Base-by-base conservation (phyloP, 1,139 yeast genomes). In the Debaryomyces psychrophilus region DNA sequence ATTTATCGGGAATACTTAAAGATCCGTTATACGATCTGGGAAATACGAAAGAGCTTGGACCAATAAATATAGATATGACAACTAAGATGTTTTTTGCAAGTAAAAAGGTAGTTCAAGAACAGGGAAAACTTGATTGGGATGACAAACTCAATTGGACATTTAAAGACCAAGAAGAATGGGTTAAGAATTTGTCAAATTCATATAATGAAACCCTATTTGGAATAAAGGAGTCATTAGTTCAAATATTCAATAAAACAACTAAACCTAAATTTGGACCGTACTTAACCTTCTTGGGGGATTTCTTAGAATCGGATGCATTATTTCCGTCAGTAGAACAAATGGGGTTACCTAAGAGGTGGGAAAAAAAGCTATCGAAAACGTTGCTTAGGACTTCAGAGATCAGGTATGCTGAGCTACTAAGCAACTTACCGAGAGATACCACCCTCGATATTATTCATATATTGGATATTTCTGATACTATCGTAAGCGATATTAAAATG, bases 181-280 rank as follows among this genome's bases (percentile, higher is more conserved):
- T 67, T 6, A 66, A 71, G 3, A 77, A 79, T 51, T 60, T 85
- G 44, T 62, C 73, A 11, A 65, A 67, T 33, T 67, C 83, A 1
- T 83, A 81, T 49, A 72, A 72, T 43, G 75, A 76, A 41, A 65
- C 77, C 4, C 70, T 85, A 59, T 64, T 66, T 34, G 67, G 79
- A 4, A 63, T 87, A 11, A 75, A 76, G 46, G 76, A 69, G 27
- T 60, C 69, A 4, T 55, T 87, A 28, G 61, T 67, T 15, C 68
- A 68, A 17, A 66, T 87, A 1, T 82, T 79, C 54, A 77, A 75
- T 27, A 65, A 62, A 38, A 59, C 68, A 0, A 69, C 76, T 1
- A 79, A 81, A 48, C 92, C 95, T 0, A 81, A 78, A 53, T 81
- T 87, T 54, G 82, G 83, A 0, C 84, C 87, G 0, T 65, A 70